These are phyloP conservation scores for Podosphaera fusca DNA, from an alignment of 2,329 filamentous ascomycete species.

Conservation along the genomic window DNA sequence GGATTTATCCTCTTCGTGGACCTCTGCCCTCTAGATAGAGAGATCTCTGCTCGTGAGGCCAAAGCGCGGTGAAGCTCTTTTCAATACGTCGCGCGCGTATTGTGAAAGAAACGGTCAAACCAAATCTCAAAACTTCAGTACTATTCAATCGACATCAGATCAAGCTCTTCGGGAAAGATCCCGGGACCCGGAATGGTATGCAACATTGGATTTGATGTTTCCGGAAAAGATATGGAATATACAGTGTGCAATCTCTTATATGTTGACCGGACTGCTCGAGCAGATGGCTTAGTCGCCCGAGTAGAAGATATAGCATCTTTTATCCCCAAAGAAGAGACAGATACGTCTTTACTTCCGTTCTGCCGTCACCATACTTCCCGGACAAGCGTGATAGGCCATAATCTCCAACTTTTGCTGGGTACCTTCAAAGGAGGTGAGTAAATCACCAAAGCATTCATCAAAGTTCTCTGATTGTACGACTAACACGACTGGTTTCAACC, in stretches of 20 bases:
- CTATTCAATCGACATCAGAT: too few species aligned
- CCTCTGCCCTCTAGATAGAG: too few species aligned
- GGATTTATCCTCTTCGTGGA: too few species aligned
- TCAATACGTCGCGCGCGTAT: too few species aligned
- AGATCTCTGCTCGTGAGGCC: too few species aligned
- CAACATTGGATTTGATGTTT: conserved; percentile 3
- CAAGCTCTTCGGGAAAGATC: not conserved
- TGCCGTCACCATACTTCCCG: conserved; percentile 13
- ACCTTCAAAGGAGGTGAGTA: conserved; percentile 26
- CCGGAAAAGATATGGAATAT: conserved; percentile 19
- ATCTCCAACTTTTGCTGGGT: conserved; percentile 24
- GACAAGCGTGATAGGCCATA: conserved; percentile 17
- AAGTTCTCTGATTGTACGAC: not conserved
- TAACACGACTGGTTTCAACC: not conserved
- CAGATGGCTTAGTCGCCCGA: conserved; percentile 17
- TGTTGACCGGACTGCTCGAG: conserved; percentile 19
- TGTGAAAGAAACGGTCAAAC: not conserved
- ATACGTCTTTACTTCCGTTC: not conserved
- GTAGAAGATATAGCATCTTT: conserved; percentile 13
- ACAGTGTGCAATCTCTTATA: conserved; percentile 22
- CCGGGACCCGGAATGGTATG: not conserved
- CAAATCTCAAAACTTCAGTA: not conserved
- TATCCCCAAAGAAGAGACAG: conserved; percentile 9
- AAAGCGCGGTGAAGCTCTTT: too few species aligned
- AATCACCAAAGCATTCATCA: not conserved